Base-by-base conservation (phyloP, 192 early-diverging fungal species). In the Coemansia sp. region DNA sequence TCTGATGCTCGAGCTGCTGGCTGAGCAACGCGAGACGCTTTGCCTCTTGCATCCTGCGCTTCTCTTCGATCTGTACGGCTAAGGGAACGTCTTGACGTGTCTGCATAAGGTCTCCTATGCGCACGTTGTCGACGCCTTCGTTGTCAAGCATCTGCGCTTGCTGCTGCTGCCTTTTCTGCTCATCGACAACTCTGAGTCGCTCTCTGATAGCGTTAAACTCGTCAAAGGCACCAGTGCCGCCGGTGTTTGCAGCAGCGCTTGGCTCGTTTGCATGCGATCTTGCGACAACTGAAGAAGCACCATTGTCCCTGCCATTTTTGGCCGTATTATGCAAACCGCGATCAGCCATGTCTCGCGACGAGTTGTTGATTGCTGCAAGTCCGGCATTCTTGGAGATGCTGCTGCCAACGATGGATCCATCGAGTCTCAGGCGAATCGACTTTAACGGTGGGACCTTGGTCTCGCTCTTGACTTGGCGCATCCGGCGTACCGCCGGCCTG, bases 101-200 rank as follows among this genome's bases (percentile, higher is more conserved):
- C 62, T 81, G 66, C n/a, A 81, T 67, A 36, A 81, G 72, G 20
- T 72, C 73, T 14, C 67, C 62, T 34, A 81, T 81, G 14, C 79
- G 70, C 41, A 81, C 61, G 17, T 71, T 57, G 58, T 81, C 79
- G 23, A 62, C 63, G 3, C 62, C 73, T 11, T 81, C 73, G 33
- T 75, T 71, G 46, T 74, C 73, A 4, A 64, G 45, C 6, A 81
- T 58, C 20, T 58, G 70, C 9, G 62, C 67, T 36, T 48, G 63
- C 57, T 75, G 73, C 32, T 63, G 66, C 19, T 49, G 56, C 49
- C n/a, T 41, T 61, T 81, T 81, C 11, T 73, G 66, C 60, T 72
- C 63, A 41, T 72, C 78, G 0, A 61, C 78, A 22, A 50, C 46
- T 53, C 59, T 65, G 4, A 81, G 78, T 4, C 78, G 69, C 53